Evolutionary conservation across 2,329 filamentous ascomycete species (phyloP).

Genomic region (Corinectria fuckeliana): DNA sequence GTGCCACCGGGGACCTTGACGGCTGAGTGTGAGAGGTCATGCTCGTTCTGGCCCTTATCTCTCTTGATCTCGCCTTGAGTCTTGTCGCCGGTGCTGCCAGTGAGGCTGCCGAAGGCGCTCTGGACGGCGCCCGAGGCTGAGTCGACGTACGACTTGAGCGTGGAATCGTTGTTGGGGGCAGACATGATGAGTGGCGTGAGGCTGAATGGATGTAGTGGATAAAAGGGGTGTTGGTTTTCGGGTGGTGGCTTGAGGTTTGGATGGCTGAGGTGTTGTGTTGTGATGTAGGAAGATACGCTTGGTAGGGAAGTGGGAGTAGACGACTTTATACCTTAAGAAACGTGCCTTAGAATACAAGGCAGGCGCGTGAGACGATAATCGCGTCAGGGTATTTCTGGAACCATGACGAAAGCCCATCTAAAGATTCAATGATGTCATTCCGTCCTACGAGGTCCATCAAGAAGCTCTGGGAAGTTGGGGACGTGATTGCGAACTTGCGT

Average conservation of each 20-base stretch:
- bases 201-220: not conserved
- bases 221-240: not conserved
- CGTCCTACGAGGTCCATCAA: slow-evolving; percentile 1
- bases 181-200: slow-evolving; percentile 29
- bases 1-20: slow-evolving; percentile 76
- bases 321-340: slow-evolving; percentile 30
- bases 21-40: slow-evolving; percentile 77
- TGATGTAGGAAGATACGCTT: not conserved
- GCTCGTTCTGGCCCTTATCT: slow-evolving; percentile 68
- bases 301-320: slow-evolving; percentile 36
- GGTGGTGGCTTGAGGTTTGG: slow-evolving; percentile 14
- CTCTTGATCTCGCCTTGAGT: slow-evolving; percentile 69
- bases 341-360: slow-evolving; percentile 24
- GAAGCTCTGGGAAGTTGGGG: not conserved
- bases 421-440: slow-evolving; percentile 34
- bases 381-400: not conserved
- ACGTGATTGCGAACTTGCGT: not conserved
- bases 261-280: slow-evolving; percentile 10
- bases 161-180: slow-evolving; percentile 62
- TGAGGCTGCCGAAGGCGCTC: slow-evolving; percentile 73
- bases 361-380: slow-evolving; percentile 11
- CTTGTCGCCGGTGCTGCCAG: slow-evolving; percentile 74
- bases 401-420: slow-evolving; percentile 5
- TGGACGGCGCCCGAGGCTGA: slow-evolving; percentile 76
- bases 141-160: slow-evolving; percentile 79